Evolutionary conservation across 108 stramenopile genomes (phyloP), one percentile per base, ranked within the genome.

Genomic region (Nitzschia sp.): DNA sequence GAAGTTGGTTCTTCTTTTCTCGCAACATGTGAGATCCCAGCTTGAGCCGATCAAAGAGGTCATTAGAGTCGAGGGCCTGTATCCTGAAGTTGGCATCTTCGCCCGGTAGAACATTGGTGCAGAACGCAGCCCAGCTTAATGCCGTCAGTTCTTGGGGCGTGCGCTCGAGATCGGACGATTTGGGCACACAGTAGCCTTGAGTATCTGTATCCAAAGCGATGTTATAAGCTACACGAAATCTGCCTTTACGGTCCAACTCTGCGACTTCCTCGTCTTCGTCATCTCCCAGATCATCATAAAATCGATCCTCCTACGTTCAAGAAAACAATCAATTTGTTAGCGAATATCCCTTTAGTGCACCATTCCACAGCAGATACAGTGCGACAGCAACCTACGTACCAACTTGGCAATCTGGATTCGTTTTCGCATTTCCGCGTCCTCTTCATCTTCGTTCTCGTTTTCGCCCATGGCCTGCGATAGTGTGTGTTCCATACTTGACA

Each of bases 101-200:
- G 16, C 84, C 83, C 3, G 69, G 64, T 1, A 63, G 45, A 35
- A 74, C 22, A 8, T 81, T 81, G 26, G 84, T 87, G 36, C 82
- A 86, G 70, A 88, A 88, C 48, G 83, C 81, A n/a, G 87, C 89
- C 92, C 92, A 93, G 63, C 85, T 85, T 19, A 90, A 62, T 9
- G 92, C 89, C 32, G 85, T 80, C 8, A 93, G 73, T 61, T 93
- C 87, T 75, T 85, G 83, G 3, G 79, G 73, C 1, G 85, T 62
- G 45, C 81, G 79, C 28, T 74, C 57, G 21, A 46, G 0, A 58
- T 62, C 59, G n/a, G 25, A 27, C 23, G 46, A 33, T 0, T 25
- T 31, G 0, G 53, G 19, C n/a, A 67, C 19, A 1, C 44, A 47
- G 35, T 80, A 75, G 29, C 79, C 84, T 52, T 85, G 84, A 6